Evolutionary conservation across 208 protist genomes (phyloP).

Genomic region (Zelonia costaricensis): DNA sequence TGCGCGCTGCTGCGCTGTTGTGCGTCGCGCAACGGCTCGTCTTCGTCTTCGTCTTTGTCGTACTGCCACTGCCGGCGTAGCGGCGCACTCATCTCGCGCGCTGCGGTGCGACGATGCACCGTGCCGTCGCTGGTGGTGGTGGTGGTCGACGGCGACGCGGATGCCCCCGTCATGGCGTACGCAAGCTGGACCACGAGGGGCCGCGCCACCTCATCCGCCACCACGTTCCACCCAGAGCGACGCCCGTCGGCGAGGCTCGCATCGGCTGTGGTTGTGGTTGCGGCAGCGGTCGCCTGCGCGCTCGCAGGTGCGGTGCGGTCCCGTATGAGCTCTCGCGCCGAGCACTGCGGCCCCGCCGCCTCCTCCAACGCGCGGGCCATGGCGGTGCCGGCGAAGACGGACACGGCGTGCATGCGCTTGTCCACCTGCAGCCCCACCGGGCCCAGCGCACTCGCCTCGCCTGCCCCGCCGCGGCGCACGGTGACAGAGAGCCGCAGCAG

Average conservation of each 20-base stretch:
- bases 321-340: conserved; percentile 44
- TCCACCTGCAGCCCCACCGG: conserved; percentile 66
- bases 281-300: too few species aligned
- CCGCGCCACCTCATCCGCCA: too few species aligned
- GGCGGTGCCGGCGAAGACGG: conserved; percentile 38
- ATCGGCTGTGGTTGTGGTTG: too few species aligned
- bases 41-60: conserved; percentile 56
- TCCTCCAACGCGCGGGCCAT: conserved; percentile 48
- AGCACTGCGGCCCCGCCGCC: conserved; percentile 46
- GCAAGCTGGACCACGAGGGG: too few species aligned
- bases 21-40: neutral
- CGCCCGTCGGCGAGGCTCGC: too few species aligned
- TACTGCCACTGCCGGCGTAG: conserved; percentile 39
- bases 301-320: neutral
- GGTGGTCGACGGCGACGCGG: too few species aligned
- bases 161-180: too few species aligned
- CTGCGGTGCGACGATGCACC: neutral
- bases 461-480: conserved; percentile 33
- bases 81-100: neutral
- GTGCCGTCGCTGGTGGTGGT: neutral
- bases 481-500: conserved; percentile 47
- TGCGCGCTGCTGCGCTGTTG: neutral
- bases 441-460: conserved; percentile 32
- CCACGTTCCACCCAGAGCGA: too few species aligned
- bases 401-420: conserved; percentile 47